Conservation (phyloP, 2,329 filamentous ascomycete genomes). For the Aureobasidium zeae region DNA sequence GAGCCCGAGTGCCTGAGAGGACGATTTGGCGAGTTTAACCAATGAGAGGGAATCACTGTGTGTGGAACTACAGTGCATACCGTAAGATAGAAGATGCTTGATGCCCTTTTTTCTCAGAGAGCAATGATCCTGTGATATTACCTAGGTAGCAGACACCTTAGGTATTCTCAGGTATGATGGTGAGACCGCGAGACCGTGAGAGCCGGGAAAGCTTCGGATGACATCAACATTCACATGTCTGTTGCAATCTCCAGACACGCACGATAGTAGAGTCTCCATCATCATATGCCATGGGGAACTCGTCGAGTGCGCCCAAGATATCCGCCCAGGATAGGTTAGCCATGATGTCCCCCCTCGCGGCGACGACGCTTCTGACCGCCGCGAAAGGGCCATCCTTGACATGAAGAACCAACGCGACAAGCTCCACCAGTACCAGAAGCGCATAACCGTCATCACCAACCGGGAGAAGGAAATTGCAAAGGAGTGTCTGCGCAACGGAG, state of each 20-base stretch:
- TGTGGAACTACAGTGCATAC: too few species aligned
- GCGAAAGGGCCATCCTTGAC: constrained; percentile 78
- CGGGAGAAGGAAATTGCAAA: constrained; percentile 80
- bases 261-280: too few species aligned
- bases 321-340: constrained; percentile 78
- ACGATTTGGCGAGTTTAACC: too few species aligned
- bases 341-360: constrained; percentile 1
- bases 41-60: too few species aligned
- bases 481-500: constrained; percentile 68
- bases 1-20: too few species aligned
- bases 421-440: constrained; percentile 89
- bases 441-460: constrained; percentile 75
- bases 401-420: constrained; percentile 97
- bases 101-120: too few species aligned
- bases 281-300: constrained; percentile 50
- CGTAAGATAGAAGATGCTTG: too few species aligned
- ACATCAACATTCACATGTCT: constrained; percentile 14
- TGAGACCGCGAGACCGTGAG: too few species aligned
- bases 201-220: too few species aligned
- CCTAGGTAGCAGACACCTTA: too few species aligned
- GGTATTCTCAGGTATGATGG: too few species aligned
- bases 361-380: constrained; percentile 16
- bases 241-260: background rate
- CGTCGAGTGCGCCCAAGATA: constrained; percentile 49
- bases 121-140: too few species aligned